Percentiles rank a stretch among this genome's conserved stretches.
These are phyloP conservation scores for Akebia trifoliata DNA, from an alignment of 164 flowering plant species.

Conservation along the genomic window DNA sequence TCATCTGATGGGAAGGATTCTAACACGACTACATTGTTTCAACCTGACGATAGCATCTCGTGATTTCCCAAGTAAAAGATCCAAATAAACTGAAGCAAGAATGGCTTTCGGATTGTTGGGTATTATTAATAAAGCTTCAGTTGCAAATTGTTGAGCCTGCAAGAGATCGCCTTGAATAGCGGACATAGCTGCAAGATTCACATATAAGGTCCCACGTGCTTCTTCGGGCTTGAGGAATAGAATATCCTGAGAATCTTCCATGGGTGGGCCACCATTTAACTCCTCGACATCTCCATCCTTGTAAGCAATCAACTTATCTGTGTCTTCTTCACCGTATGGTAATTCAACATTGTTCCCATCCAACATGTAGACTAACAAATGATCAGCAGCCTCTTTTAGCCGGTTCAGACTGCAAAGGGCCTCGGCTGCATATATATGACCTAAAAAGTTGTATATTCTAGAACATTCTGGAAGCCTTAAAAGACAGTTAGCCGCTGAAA, in stretches of 20 bases:
- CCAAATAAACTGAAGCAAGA: conserved; percentile 61
- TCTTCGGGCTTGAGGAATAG: conserved; percentile 62
- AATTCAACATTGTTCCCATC: conserved; percentile 40
- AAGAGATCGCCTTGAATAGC: conserved; percentile 73
- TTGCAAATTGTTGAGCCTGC: conserved; percentile 49
- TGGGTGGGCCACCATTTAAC: conserved; percentile 23
- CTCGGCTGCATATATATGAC: conserved; percentile 81
- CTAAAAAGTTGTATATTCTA: conserved; percentile 53
- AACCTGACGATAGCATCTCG: conserved; percentile 68
- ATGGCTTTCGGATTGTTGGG: conserved; percentile 58
- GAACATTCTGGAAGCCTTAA: conserved; percentile 66
- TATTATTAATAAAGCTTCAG: conserved; percentile 41
- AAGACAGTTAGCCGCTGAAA: conserved; percentile 55
- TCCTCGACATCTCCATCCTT: conserved; percentile 55
- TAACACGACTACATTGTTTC: conserved; percentile 53
- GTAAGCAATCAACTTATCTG: conserved; percentile 47
- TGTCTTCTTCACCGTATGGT: conserved; percentile 70
- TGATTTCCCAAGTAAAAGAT: conserved; percentile 57
- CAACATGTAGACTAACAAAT: conserved; percentile 47
- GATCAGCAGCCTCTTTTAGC: conserved; percentile 77
- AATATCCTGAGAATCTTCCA: conserved; percentile 33
- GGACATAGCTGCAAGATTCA: conserved; percentile 52
- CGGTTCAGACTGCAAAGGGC: conserved; percentile 74
- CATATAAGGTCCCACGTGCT: conserved; percentile 65
- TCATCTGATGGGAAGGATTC: conserved; percentile 44